These are phyloP conservation scores for Niveomyces coronatus DNA, from an alignment of 2,329 filamentous ascomycete species.

Conservation along the genomic window DNA sequence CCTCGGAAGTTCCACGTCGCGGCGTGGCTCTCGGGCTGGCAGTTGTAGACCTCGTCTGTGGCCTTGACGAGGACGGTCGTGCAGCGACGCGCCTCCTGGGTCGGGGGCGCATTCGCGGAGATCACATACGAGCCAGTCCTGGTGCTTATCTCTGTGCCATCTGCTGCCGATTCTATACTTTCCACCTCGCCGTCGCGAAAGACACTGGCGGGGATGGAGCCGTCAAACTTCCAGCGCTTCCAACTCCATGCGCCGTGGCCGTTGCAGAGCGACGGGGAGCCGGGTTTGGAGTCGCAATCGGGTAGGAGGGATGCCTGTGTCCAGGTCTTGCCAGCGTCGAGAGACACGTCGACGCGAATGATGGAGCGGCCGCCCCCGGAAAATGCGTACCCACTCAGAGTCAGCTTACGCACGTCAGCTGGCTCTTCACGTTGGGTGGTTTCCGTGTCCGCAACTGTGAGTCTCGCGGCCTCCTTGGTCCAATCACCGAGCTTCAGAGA, in stretches of 20 bases:
- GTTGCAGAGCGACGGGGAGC: conserved; percentile 19
- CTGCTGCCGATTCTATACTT: too few relatives aligned
- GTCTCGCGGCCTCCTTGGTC: conserved; percentile 7
- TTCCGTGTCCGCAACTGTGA: not conserved
- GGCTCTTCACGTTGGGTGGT: not conserved
- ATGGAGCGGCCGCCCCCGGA: conserved; percentile 57
- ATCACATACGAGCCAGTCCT: too few relatives aligned
- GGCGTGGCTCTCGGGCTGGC: conserved; percentile 50
- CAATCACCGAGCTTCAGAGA: conserved; percentile 32
- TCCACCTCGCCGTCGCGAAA: conserved; percentile 14
- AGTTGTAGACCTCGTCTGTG: conserved; percentile 55
- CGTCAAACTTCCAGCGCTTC: conserved; percentile 51
- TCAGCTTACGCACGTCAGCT: conserved; percentile 19
- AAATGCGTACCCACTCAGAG: conserved; percentile 54
- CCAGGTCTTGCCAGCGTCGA: conserved; percentile 55
- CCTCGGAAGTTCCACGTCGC: conserved; percentile 54
- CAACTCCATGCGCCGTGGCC: conserved; percentile 50
- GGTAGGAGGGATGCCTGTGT: conserved; percentile 50
- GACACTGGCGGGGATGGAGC: conserved; percentile 28
- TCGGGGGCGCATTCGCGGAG: not conserved
- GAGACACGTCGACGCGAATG: conserved; percentile 55
- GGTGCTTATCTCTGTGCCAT: too few relatives aligned
- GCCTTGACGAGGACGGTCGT: conserved; percentile 53
- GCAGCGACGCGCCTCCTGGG: conserved; percentile 22
- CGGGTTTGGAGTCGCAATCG: conserved; percentile 28